phyloP scores from a whole-genome alignment of 257 asterid genomes.

The Parsonsia alboflavescens region DNA sequence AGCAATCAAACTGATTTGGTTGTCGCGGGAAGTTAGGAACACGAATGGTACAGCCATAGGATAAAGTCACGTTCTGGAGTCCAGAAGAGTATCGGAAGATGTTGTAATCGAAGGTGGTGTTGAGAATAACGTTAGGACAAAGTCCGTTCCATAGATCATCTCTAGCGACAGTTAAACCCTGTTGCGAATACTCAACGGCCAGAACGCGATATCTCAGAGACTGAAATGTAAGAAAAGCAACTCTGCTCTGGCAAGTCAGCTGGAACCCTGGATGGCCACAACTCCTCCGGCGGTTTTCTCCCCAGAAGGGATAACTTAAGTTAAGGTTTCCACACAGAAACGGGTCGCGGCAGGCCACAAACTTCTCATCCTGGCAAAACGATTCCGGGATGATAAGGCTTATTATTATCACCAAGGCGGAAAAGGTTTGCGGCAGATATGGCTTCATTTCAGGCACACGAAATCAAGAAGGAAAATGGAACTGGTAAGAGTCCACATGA shows the following conservation, averaged over 20 bases:
- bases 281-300: slow-evolving; percentile 22
- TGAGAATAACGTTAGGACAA: neutral
- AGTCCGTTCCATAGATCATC: slow-evolving; percentile 31
- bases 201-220: slow-evolving; percentile 26
- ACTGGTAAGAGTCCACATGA: neutral
- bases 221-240: slow-evolving; percentile 23
- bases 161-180: slow-evolving; percentile 31
- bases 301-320: slow-evolving; percentile 52
- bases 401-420: neutral
- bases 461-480: neutral
- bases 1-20: slow-evolving; percentile 17
- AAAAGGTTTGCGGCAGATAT: neutral
- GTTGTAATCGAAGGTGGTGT: slow-evolving; percentile 14
- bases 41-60: slow-evolving; percentile 30
- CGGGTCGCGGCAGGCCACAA: slow-evolving; percentile 18
- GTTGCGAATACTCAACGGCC: neutral
- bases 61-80: slow-evolving; percentile 33
- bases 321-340: slow-evolving; percentile 26
- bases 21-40: neutral
- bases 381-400: slow-evolving; percentile 18
- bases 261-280: slow-evolving; percentile 58
- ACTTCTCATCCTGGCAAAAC: slow-evolving; percentile 27
- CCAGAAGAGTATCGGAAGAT: slow-evolving; percentile 20
- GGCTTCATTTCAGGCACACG: neutral
- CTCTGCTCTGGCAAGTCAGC: slow-evolving; percentile 26